Conservation (phyloP, 306 rosid genomes). For the Trifolium pratense region DNA sequence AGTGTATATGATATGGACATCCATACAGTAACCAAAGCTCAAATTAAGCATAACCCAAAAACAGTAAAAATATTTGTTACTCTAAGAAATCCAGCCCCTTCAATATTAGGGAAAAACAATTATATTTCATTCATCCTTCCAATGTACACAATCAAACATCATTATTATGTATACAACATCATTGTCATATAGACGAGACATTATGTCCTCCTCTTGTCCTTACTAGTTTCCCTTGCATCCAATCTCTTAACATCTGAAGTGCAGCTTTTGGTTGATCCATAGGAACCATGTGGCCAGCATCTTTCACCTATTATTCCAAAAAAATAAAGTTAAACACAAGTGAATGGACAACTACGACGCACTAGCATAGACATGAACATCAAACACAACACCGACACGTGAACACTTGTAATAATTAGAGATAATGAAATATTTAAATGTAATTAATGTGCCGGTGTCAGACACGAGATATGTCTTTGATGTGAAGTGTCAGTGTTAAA, state of each 20-base stretch:
- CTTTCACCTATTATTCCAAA: conserved; percentile 55
- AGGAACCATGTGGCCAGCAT: conserved; percentile 94
- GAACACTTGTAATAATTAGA: too few relatives aligned
- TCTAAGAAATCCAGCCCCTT: too few relatives aligned
- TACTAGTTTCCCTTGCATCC: conserved; percentile 78
- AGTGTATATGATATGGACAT: too few relatives aligned
- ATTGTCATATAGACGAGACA: conserved; percentile 50
- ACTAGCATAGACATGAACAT: neutral
- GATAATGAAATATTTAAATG: too few relatives aligned
- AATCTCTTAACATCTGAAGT: conserved; percentile 67
- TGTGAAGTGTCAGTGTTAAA: neutral
- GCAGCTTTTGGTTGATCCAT: conserved; percentile 96
- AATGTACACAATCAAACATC: conserved; percentile 12
- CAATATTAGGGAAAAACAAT: too few relatives aligned
- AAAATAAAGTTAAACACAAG: conserved; percentile 23
- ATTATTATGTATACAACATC: conserved; percentile 34
- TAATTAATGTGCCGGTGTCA: too few relatives aligned
- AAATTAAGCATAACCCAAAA: too few relatives aligned
- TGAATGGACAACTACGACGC: neutral
- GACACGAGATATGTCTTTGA: neutral
- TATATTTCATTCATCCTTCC: neutral
- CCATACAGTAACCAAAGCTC: too few relatives aligned
- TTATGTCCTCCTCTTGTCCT: conserved; percentile 30
- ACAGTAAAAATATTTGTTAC: too few relatives aligned
- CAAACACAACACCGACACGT: neutral